Percentiles rank a stretch among this genome's conserved stretches.
Conservation (phyloP, 345 rosid genomes). For the Noccaea caerulescens region DNA sequence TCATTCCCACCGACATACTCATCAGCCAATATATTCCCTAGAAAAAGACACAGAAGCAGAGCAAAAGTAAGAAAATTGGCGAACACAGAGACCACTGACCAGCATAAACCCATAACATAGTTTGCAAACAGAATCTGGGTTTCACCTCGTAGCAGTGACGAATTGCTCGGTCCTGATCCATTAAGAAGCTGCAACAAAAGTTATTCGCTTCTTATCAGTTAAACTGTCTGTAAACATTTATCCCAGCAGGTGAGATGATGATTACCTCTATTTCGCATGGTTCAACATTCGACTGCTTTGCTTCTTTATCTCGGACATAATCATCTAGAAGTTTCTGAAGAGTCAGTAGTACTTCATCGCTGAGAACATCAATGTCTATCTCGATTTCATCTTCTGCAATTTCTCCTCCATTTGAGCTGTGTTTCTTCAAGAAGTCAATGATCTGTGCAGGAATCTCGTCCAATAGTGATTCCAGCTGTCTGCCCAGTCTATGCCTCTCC, state of each 20-base stretch:
- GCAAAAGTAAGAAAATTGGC: constrained; percentile 9
- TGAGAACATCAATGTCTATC: constrained; percentile 91
- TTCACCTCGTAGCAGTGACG: constrained; percentile 73
- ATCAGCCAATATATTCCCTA: constrained; percentile 69
- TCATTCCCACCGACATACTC: constrained; percentile 93
- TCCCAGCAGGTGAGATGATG: constrained; percentile 33
- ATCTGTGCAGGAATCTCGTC: constrained; percentile 78
- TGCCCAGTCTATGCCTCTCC: constrained; percentile 66
- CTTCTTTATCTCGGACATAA: constrained; percentile 65
- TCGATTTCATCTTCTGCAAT: constrained; percentile 87
- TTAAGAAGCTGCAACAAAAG: constrained; percentile 59
- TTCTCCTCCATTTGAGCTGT: constrained; percentile 68
- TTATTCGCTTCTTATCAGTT: constrained; percentile 6
- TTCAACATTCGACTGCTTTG: constrained; percentile 57
- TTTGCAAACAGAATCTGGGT: constrained; percentile 47
- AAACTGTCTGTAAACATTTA: neutral
- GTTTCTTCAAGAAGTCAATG: constrained; percentile 76
- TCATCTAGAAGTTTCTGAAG: constrained; percentile 76
- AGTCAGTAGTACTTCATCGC: constrained; percentile 72
- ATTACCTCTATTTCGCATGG: constrained; percentile 90
- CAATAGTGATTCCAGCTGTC: constrained; percentile 62
- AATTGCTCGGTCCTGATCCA: constrained; percentile 77
- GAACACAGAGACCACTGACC: constrained; percentile 14
- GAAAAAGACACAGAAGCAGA: constrained; percentile 29
- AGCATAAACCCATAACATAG: constrained; percentile 18